phyloP scores from a whole-genome alignment of 768 basidiomycete species.

The Podaxis rugospora region DNA sequence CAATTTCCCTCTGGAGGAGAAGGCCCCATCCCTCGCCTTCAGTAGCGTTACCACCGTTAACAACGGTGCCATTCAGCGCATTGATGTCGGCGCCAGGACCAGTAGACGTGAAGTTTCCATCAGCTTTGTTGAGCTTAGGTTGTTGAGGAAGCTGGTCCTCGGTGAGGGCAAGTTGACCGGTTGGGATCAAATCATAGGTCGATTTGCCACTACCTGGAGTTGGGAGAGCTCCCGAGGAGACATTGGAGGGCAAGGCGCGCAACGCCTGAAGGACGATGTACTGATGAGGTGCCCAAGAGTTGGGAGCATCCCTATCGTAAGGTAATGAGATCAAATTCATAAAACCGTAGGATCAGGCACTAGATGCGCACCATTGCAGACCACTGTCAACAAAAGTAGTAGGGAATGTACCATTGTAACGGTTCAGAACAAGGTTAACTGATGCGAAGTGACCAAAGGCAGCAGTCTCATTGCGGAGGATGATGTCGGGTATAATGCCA shows the following conservation, averaged over 20 bases:
- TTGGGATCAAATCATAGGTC: conserved; percentile 65
- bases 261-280: conserved; percentile 80
- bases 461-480: conserved; percentile 50
- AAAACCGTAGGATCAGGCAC: not conserved
- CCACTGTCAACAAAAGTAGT: conserved; percentile 75
- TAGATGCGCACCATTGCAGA: conserved; percentile 62
- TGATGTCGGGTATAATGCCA: conserved; percentile 73
- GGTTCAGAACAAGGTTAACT: conserved; percentile 72
- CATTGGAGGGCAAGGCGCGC: conserved; percentile 63
- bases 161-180: conserved; percentile 76
- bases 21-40: conserved; percentile 62
- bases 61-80: conserved; percentile 44
- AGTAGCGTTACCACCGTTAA: conserved; percentile 63
- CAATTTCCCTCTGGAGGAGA: conserved; percentile 64
- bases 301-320: conserved; percentile 70
- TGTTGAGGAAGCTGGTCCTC: conserved; percentile 73
- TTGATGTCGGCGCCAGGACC: conserved; percentile 63
- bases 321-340: not conserved
- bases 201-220: conserved; percentile 45
- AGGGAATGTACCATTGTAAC: conserved; percentile 87
- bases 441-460: conserved; percentile 72
- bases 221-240: conserved; percentile 57
- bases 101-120: conserved; percentile 42
- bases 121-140: conserved; percentile 24
- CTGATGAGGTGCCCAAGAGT: conserved; percentile 84